phyloP scores from a whole-genome alignment of 2,329 filamentous ascomycete genomes.

The Aspergillus caelatus region DNA sequence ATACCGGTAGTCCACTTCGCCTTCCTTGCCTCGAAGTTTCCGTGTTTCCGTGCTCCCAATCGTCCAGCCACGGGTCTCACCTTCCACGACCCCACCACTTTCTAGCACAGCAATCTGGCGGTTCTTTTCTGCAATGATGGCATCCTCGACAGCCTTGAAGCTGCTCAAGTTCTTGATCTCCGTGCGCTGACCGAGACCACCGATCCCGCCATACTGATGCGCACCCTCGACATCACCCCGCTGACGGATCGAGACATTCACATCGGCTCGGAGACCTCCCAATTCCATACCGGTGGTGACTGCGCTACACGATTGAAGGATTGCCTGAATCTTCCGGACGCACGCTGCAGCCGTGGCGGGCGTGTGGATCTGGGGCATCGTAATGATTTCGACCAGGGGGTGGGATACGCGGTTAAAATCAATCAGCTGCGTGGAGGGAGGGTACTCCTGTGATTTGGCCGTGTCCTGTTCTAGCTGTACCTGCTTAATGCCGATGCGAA shows the following conservation, averaged over 20 bases:
- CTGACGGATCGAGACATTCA: constrained; percentile 85
- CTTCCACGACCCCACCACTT: constrained; percentile 71
- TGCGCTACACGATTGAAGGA: constrained; percentile 78
- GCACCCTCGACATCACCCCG: constrained; percentile 50
- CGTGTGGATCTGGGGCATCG: constrained; percentile 82
- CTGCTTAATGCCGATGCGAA: constrained; percentile 83
- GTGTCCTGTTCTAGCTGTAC: constrained; percentile 98
- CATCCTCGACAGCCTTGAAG: constrained; percentile 93
- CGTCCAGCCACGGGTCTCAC: constrained; percentile 93
- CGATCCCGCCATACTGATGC: constrained; percentile 59
- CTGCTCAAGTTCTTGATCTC: constrained; percentile 98
- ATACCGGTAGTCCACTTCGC: constrained; percentile 95
- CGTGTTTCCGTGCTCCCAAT: constrained; percentile 81
- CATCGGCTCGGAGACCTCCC: constrained; percentile 86
- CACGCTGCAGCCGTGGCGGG: constrained; percentile 85
- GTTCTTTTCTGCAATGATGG: constrained; percentile 86
- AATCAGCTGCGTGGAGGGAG: constrained; percentile 72
- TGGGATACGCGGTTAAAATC: constrained; percentile 94
- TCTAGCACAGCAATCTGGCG: constrained; percentile 83
- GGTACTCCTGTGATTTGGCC: constrained; percentile 84
- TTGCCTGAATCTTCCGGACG: constrained; percentile 82
- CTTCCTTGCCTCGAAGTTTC: constrained; percentile 86
- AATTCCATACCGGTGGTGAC: constrained; percentile 92
- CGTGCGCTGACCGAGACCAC: constrained; percentile 77
- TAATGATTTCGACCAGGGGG: constrained; percentile 94